Evolutionary conservation across 148 eudicot genomes (phyloP).

Genomic region (Pouteria glomerata): DNA sequence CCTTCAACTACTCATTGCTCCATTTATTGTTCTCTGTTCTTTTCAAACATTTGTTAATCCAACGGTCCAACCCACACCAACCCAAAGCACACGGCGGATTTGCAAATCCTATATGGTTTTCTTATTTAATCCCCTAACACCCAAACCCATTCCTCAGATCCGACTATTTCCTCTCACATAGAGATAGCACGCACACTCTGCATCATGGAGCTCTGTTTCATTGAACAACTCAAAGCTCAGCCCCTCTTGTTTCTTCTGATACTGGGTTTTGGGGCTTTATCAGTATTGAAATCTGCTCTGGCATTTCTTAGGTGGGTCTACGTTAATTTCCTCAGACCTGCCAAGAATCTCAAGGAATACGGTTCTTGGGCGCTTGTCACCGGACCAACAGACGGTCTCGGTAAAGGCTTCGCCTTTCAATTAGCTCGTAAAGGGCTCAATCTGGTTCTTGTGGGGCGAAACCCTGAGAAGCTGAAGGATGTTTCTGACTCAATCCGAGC

Average conservation of each 20-base stretch:
- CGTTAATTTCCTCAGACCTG: slow-evolving; percentile 36
- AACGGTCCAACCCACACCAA: too few species aligned
- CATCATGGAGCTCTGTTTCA: too few species aligned
- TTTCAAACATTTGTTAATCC: too few species aligned
- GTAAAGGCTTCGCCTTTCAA: slow-evolving; percentile 61
- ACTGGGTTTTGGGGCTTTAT: slow-evolving; percentile 37
- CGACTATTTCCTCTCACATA: too few species aligned
- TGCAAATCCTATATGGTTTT: too few species aligned
- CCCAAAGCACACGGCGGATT: too few species aligned
- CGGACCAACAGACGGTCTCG: slow-evolving; percentile 80
- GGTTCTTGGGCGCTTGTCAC: slow-evolving; percentile 79
- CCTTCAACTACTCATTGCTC: too few species aligned
- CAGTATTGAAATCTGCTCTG: slow-evolving; percentile 27
- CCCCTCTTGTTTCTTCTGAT: slow-evolving; percentile 29
- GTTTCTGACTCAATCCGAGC: slow-evolving; percentile 34
- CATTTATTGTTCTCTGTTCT: too few species aligned
- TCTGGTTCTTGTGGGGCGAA: slow-evolving; percentile 47
- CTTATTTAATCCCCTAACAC: too few species aligned
- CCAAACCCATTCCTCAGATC: too few species aligned
- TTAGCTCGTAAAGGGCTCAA: slow-evolving; percentile 52
- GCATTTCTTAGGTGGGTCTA: slow-evolving; percentile 34
- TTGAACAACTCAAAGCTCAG: slow-evolving; percentile 18
- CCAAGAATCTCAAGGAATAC: slow-evolving; percentile 47
- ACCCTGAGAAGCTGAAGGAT: slow-evolving; percentile 22
- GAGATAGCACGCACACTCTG: too few species aligned